A percentile compares a stretch with the other conserved stretches of the same genome.
phyloP scores from a whole-genome alignment of 306 rosid genomes.

The Dryas octopetala region DNA sequence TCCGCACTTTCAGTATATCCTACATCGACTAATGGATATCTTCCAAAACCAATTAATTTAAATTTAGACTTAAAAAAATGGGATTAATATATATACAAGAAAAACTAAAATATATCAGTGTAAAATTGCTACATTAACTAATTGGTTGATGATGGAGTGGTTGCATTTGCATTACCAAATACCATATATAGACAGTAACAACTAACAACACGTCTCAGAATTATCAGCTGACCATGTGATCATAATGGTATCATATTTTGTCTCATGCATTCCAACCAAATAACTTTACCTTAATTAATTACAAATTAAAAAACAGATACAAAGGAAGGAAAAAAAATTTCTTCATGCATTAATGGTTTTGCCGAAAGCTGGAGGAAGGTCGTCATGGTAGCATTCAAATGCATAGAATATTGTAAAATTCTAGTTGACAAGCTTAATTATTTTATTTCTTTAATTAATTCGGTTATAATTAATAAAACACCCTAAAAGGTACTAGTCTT shows the following conservation, averaged over 20 bases:
- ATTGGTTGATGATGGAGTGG: slow-evolving; percentile 2
- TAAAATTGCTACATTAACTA: neutral
- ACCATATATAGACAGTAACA: neutral
- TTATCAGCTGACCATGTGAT: neutral
- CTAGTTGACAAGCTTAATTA: neutral
- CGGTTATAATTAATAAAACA: neutral
- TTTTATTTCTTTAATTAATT: neutral
- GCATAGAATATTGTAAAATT: neutral
- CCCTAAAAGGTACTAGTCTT: neutral
- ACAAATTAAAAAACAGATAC: neutral
- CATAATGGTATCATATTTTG: neutral
- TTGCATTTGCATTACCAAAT: slow-evolving; percentile 10
- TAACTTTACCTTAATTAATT: neutral
- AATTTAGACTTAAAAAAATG: neutral
- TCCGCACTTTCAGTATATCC: too few relatives aligned
- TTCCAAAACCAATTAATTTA: too few relatives aligned
- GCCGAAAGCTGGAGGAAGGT: neutral
- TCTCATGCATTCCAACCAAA: neutral
- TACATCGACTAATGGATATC: too few relatives aligned
- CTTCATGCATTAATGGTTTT: neutral
- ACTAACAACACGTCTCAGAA: neutral
- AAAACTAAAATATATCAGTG: neutral
- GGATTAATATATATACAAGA: neutral
- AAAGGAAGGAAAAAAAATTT: neutral
- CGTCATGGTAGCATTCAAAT: neutral